These are phyloP conservation scores for Fragaria ananassa DNA, from an alignment of 306 rosid genomes.

Conservation along the genomic window DNA sequence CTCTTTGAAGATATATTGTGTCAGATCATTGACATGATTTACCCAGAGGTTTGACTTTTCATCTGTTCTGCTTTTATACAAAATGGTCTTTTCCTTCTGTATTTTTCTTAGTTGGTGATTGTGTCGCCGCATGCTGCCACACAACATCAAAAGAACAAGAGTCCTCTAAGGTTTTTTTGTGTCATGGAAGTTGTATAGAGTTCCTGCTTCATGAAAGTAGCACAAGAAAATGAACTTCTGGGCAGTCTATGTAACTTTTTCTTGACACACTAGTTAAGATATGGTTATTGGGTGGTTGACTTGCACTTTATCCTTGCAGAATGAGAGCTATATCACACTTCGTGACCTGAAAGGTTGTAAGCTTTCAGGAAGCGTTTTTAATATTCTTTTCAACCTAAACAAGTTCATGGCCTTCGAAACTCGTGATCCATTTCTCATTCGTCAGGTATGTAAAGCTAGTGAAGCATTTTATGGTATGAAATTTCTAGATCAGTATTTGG, in stretches of 20 bases:
- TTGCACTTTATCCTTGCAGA: constrained; percentile 45
- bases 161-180: background rate
- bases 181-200: background rate
- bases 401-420: constrained; percentile 99
- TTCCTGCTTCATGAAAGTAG: background rate
- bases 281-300: constrained; percentile 14
- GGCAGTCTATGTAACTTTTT: constrained; percentile 1
- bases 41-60: constrained; percentile 71
- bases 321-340: constrained; percentile 66
- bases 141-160: background rate
- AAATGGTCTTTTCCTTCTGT: background rate
- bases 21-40: constrained; percentile 95
- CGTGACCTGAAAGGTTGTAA: constrained; percentile 87
- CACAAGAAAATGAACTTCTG: background rate
- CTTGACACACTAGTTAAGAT: background rate
- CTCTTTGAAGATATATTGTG: constrained; percentile 98
- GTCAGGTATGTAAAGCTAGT: constrained; percentile 64
- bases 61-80: constrained; percentile 13
- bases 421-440: constrained; percentile 97
- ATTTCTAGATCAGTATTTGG: background rate
- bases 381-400: constrained; percentile 93
- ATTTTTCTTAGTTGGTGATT: background rate
- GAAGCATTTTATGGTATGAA: background rate
- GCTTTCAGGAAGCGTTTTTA: constrained; percentile 95
- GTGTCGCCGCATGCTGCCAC: background rate